Base-by-base conservation (phyloP, 805 yeast genomes). In the Starmerella floricola region DNA sequence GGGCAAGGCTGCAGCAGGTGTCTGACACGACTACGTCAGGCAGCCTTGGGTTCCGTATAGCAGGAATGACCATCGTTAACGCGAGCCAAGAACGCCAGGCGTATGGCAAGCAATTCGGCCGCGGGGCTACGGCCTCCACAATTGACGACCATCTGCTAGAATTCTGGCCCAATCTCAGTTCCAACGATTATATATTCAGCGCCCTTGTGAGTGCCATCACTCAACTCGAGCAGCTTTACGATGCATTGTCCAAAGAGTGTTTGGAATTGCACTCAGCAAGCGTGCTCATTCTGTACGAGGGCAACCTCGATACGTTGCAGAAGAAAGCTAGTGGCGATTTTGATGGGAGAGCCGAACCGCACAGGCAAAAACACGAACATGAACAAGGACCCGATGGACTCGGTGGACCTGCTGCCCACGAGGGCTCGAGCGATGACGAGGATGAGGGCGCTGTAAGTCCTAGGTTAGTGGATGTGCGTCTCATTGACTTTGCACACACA, bases 401-500 rank as follows among this genome's bases (percentile, higher is more conserved):
- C n/a, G n/a, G n/a, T 16, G 34, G 31, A 34, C 8, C 13, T 8
- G 37, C 19, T n/a, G 28, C 15, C 20, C 31, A 24, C 21, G 19
- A 6, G 17, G 20, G 15, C n/a, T 8, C 17, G 12, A 55, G 56
- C 4, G 62, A 57, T 8, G 61, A 55, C 2, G 66, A 58, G 1
- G 65, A 61, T 1, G 31, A 38, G 27, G 6, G 17, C 20, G n/a
- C n/a, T n/a, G n/a, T n/a, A n/a, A n/a, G n/a, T n/a, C n/a, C n/a
- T n/a, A 50, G 34, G 16, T 57, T 83, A 37, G 78, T 87, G 46
- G 62, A 73, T 5, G 62, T 85, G 40, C 69, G 75, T 30, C 54
- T 87, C 37, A 85, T 91, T 6, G 98, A 91, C 60, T 86, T 91
- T 65, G 96, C 96, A 1, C 97, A 91, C 58, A 73, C 95, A 0